Evolutionary conservation across 139 green algal genomes (phyloP), one percentile per base, ranked within the genome.

Genomic region (Chlorella vulgaris): DNA sequence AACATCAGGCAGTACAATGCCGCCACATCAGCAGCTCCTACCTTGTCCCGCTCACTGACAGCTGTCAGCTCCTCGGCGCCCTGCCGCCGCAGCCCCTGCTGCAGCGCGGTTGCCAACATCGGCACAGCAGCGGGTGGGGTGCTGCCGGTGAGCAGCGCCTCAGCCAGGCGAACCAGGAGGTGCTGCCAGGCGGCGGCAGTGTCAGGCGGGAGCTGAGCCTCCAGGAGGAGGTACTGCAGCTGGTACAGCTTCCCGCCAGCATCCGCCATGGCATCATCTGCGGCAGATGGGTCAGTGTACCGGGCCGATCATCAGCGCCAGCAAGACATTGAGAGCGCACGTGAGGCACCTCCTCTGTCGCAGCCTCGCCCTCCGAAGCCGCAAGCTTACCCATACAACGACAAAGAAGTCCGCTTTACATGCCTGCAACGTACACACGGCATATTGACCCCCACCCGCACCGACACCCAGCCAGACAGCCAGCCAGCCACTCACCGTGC

Each of bases 91-190:
- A 80, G 78, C 69, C 60, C 75, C 39, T 80, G 68, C n/a, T 80
- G 63, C 68, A 85, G 82, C 43, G 77, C 38, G 6, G 40, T 66
- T 2, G 71, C 51, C 33, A 76, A 50, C 28, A 87, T 33, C 15
- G 76, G 83, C 0, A 42, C 62, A 19, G 68, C 80, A 18, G 65
- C 63, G 18, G 76, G 33, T 4, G 84, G 83, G 13, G 77, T 89
- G 75, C 78, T 88, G 42, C 84, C 85, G 31, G 86, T 78, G 29
- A 89, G 33, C 39, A 88, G 74, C 31, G 73, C 69, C 26, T 88
- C 74, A 31, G 77, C 85, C 29, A 88, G n/a, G 1, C 74, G 66
- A 24, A 76, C 28, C 47, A 89, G 50, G 68, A 89, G 78, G 62
- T 88, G 80, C 69, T 47, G 67, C 31, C 67, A 81, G 62, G 69